Percentiles rank a stretch among this genome's conserved stretches.
Conservation (phyloP, 2,329 filamentous ascomycete species). For the Monosporascus sp. region DNA sequence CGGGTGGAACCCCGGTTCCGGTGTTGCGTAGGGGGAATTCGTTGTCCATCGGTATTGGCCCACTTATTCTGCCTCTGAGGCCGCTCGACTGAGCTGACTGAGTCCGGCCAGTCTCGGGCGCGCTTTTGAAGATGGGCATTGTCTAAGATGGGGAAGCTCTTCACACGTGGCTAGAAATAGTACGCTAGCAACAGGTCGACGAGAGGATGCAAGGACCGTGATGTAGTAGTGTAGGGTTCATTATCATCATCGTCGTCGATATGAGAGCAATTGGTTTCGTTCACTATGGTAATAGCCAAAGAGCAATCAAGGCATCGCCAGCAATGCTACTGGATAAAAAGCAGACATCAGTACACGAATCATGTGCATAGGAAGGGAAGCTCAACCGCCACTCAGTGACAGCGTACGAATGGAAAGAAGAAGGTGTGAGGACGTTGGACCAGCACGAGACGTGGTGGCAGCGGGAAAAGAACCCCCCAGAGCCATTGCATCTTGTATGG, state of each 20-base stretch:
- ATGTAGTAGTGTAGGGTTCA: background rate
- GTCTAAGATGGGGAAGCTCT: constrained; percentile 5
- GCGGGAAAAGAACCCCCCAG: constrained; percentile 17
- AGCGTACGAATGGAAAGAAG: constrained; percentile 14
- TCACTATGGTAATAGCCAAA: constrained; percentile 1
- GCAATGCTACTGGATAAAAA: constrained; percentile 24
- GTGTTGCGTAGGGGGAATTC: constrained; percentile 48
- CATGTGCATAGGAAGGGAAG: constrained; percentile 11
- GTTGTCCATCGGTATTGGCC: constrained; percentile 55
- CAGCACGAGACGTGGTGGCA: constrained; percentile 2
- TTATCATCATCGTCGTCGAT: background rate
- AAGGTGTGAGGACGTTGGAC: constrained; percentile 9
- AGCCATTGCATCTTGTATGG: constrained; percentile 27
- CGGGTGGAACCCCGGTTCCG: constrained; percentile 31
- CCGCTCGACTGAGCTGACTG: constrained; percentile 30
- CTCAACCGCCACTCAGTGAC: constrained; percentile 15
- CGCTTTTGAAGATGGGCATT: constrained; percentile 42
- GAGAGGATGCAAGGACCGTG: constrained; percentile 9
- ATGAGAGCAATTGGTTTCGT: too few relatives aligned
- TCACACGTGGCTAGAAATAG: constrained; percentile 7
- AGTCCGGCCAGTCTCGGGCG: constrained; percentile 33
- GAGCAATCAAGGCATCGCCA: constrained; percentile 15
- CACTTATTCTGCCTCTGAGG: constrained; percentile 56
- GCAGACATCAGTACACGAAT: constrained; percentile 17
- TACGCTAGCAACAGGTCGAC: constrained; percentile 15